A percentile compares a stretch with the other conserved stretches of the same genome.
Evolutionary conservation across 176 grass and related monocot species (phyloP).

Genomic region (Zea luxurians): DNA sequence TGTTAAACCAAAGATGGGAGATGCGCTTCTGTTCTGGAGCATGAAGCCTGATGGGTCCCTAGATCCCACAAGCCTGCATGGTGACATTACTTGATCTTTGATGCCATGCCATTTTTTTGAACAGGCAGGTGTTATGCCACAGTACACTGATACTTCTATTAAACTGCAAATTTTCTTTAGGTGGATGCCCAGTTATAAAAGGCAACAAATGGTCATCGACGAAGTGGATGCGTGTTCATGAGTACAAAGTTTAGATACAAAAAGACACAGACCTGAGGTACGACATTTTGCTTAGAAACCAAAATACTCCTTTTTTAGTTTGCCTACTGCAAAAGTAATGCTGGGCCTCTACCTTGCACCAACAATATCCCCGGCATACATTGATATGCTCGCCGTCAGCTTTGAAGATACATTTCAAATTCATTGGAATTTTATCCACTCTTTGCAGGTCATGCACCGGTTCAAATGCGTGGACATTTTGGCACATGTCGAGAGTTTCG

Average conservation of each 20-base stretch:
- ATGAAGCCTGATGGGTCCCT: slow-evolving; percentile 85
- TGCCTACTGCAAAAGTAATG: neutral
- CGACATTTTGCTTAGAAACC: neutral
- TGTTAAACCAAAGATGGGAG: slow-evolving; percentile 92
- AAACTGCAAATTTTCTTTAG: slow-evolving; percentile 41
- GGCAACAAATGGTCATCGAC: slow-evolving; percentile 97
- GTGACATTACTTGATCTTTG: slow-evolving; percentile 46
- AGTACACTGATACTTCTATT: slow-evolving; percentile 13
- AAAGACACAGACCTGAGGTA: slow-evolving; percentile 39
- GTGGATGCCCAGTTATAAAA: slow-evolving; percentile 84
- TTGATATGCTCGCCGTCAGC: slow-evolving; percentile 1
- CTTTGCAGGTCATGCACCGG: slow-evolving; percentile 35
- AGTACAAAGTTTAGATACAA: slow-evolving; percentile 67
- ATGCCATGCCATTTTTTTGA: neutral
- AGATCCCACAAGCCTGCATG: slow-evolving; percentile 87
- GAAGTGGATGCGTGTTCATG: slow-evolving; percentile 88
- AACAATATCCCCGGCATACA: neutral
- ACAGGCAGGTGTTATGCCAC: neutral
- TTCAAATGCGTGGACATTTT: slow-evolving; percentile 34
- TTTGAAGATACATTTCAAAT: neutral
- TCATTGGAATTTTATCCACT: neutral
- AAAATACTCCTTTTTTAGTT: neutral
- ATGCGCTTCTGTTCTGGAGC: slow-evolving; percentile 99
- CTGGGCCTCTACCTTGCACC: neutral
- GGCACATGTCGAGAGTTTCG: slow-evolving; percentile 37